Evolutionary conservation across 2,329 filamentous ascomycete species (phyloP).

Genomic region (Cryphonectria naterciae): DNA sequence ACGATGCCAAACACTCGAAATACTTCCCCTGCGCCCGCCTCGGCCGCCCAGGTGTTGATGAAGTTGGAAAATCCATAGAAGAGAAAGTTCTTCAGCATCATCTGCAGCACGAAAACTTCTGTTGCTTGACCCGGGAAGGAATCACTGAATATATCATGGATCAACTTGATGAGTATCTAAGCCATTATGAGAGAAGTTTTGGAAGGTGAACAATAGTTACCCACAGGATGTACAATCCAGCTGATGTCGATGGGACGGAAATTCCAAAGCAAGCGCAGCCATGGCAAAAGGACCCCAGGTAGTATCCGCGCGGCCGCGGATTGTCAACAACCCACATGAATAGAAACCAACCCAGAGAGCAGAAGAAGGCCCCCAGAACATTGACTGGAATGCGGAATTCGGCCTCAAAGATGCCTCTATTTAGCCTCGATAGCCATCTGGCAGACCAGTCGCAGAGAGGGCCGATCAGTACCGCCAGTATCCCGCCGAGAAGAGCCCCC

Average conservation of each 20-base stretch:
- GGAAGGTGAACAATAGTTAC: slow-evolving; percentile 19
- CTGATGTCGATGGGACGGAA: slow-evolving; percentile 31
- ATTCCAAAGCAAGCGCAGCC: slow-evolving; percentile 31
- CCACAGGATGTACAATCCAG: slow-evolving; percentile 40
- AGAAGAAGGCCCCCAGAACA: slow-evolving; percentile 29
- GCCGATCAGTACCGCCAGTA: slow-evolving; percentile 41
- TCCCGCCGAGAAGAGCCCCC: slow-evolving; percentile 44
- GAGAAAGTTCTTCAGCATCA: slow-evolving; percentile 42
- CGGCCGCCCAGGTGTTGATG: slow-evolving; percentile 37
- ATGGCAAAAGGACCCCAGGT: slow-evolving; percentile 29
- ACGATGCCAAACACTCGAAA: slow-evolving; percentile 38
- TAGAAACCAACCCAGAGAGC: slow-evolving; percentile 31
- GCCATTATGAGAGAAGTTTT: too few relatives aligned
- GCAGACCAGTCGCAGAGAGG: slow-evolving; percentile 34
- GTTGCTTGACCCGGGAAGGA: slow-evolving; percentile 37
- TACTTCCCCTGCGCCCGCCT: slow-evolving; percentile 35
- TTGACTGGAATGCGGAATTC: slow-evolving; percentile 34
- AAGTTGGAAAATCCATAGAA: slow-evolving; percentile 41
- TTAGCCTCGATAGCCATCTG: slow-evolving; percentile 21
- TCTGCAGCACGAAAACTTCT: slow-evolving; percentile 40
- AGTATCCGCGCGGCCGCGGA: slow-evolving; percentile 27
- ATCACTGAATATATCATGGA: slow-evolving; percentile 31
- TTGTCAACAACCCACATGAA: slow-evolving; percentile 32
- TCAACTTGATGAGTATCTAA: too few relatives aligned
- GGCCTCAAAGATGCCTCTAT: slow-evolving; percentile 31